Evolutionary conservation across 1,284 basidiomycete species (phyloP), one percentile per base, ranked within the genome.

Genomic region (Tylopilus sp.): DNA sequence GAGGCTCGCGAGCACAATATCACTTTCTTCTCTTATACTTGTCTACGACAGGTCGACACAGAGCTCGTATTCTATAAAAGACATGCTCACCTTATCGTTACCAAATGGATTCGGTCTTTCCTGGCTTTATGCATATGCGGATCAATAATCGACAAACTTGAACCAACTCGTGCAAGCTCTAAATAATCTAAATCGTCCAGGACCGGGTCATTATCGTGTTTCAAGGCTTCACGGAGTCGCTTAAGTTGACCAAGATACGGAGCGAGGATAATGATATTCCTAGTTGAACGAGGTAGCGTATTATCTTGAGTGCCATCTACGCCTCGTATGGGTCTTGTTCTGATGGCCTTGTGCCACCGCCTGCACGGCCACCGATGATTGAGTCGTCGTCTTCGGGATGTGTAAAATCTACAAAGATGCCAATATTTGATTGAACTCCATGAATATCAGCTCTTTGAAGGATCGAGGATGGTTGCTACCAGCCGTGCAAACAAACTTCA

Each of bases 21-120:
- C 82, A 56, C 87, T 87, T 71, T 91, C 89, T 70, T 91, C 90
- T 24, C 90, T 89, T 69, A 63, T 89, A 89, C 63, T 89, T 89
- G 61, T 89, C 88, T 89, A 26, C 24, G 5, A n/a, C 18, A 61
- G 54, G n/a, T 22, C 5, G 18, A 36, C 2, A 36, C 8, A 49
- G 5, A 10, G 33, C 0, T 15, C 0, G 24, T 19, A 26, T 29
- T 36, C n/a, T 18, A 12, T 39, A 15, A 33, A 22, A 52, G 0
- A 18, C 6, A 12, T 18, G 1, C 78, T 54, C 66, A 88, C 89
- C 89, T 19, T n/a, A 90, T 89, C 0, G 89, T 91, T 0, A 89
- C 85, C 1, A 91, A 72, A 19, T 83, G 84, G 44, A 91, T 78
- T 0, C 57, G 81, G 1, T 22, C 33, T 16, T 59, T 68, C 54